phyloP scores from a whole-genome alignment of 1,284 basidiomycete genomes.

The Apiotrichum sp. region DNA sequence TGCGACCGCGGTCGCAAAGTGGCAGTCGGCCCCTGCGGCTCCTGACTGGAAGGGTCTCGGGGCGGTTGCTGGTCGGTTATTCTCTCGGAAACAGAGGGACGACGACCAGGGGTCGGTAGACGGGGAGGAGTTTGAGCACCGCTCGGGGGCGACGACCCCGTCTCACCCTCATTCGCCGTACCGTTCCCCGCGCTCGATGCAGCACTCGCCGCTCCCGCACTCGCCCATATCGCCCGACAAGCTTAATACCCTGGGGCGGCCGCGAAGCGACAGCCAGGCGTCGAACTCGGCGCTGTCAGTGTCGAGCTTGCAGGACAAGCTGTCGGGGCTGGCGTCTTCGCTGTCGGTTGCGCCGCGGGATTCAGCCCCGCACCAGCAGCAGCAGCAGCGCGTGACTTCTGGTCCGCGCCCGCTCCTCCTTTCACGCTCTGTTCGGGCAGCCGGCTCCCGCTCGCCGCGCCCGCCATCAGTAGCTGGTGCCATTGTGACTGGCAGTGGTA shows the following conservation, averaged over 20 bases:
- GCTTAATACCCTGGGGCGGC: neutral
- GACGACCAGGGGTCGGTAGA: conserved; percentile 14
- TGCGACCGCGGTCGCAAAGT: conserved; percentile 20
- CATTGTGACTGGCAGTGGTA: too few species aligned
- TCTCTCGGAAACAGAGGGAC: conserved; percentile 1
- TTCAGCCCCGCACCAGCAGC: neutral
- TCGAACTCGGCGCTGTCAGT: conserved; percentile 18
- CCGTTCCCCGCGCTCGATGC: too few species aligned
- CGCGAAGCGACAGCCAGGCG: conserved; percentile 13
- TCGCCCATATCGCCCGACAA: neutral
- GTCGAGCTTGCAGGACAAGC: conserved; percentile 21
- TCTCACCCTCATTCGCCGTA: neutral
- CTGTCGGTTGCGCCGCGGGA: neutral
- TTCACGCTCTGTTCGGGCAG: conserved; percentile 14
- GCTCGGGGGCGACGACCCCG: neutral
- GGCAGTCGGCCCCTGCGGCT: conserved; percentile 6
- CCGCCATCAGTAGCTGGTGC: too few species aligned
- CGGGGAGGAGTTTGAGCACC: conserved; percentile 15
- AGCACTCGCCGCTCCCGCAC: neutral
- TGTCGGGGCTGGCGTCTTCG: conserved; percentile 13
- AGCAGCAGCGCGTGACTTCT: conserved; percentile 7
- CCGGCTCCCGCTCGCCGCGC: too few species aligned
- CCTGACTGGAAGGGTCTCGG: conserved; percentile 18
- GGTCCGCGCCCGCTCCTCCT: conserved; percentile 29
- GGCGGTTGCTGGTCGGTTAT: conserved; percentile 9